Evolutionary conservation across 768 basidiomycete species (phyloP).

Genomic region (Suillus spraguei): DNA sequence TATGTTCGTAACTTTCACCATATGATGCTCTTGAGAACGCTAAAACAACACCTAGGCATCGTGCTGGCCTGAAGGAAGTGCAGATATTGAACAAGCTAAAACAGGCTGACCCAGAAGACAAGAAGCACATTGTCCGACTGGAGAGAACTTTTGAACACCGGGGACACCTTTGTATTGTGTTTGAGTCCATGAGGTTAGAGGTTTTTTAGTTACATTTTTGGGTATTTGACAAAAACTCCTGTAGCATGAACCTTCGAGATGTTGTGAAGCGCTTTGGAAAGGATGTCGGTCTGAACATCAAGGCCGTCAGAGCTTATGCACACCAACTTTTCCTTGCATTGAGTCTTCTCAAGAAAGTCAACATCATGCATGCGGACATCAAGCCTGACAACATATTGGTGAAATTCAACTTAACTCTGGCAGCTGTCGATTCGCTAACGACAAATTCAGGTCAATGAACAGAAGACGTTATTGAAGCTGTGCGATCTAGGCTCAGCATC

Average conservation of each 20-base stretch:
- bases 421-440: conserved; percentile 20
- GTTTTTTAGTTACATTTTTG: background rate
- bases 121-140: conserved; percentile 93
- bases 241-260: conserved; percentile 96
- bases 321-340: conserved; percentile 93
- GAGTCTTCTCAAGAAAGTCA: conserved; percentile 82
- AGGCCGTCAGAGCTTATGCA: conserved; percentile 98
- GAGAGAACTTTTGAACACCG: conserved; percentile 96
- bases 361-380: conserved; percentile 97
- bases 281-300: conserved; percentile 94
- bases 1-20: conserved; percentile 62
- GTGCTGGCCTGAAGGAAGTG: conserved; percentile 90
- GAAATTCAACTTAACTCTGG: conserved; percentile 31
- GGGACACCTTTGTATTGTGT: conserved; percentile 94
- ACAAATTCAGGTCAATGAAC: conserved; percentile 80
- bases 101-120: conserved; percentile 93
- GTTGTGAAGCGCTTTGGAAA: conserved; percentile 98
- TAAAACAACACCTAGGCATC: conserved; percentile 63
- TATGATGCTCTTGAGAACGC: conserved; percentile 8
- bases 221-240: conserved; percentile 16
- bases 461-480: conserved; percentile 89
- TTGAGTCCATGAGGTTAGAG: conserved; percentile 86
- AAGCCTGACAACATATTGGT: conserved; percentile 98
- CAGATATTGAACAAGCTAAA: conserved; percentile 86
- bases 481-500: conserved; percentile 98